A percentile compares a stretch with the other conserved stretches of the same genome.
Evolutionary conservation across 2,329 filamentous ascomycete genomes (phyloP).

Genomic region (Diplodia scrobiculata): DNA sequence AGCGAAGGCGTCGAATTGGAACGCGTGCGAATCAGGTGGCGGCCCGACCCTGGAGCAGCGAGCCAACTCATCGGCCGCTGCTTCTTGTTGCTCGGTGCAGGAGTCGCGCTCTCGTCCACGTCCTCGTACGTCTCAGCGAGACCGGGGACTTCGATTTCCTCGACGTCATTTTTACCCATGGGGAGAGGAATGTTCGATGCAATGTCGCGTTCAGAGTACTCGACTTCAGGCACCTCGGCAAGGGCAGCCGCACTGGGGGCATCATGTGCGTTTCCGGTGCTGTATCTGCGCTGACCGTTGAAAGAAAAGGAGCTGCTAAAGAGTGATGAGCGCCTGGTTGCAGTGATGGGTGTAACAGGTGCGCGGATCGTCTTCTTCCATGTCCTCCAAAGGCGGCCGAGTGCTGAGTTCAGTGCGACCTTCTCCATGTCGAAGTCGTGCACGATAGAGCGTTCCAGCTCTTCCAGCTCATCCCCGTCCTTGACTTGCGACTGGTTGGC

Average conservation of each 20-base stretch:
- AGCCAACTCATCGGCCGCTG: slow-evolving; percentile 26
- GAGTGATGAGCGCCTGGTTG: slow-evolving; percentile 27
- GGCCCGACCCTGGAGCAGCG: slow-evolving; percentile 39
- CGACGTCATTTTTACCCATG: slow-evolving; percentile 65
- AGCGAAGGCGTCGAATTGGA: slow-evolving; percentile 15
- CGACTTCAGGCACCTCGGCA: slow-evolving; percentile 45
- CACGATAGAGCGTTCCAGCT: slow-evolving; percentile 70
- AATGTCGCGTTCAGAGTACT: slow-evolving; percentile 50
- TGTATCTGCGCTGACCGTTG: slow-evolving; percentile 17
- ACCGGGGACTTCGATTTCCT: slow-evolving; percentile 79
- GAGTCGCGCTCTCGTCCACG: slow-evolving; percentile 39
- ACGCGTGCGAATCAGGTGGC: slow-evolving; percentile 9
- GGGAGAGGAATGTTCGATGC: slow-evolving; percentile 70
- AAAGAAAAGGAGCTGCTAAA: background rate
- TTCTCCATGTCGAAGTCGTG: slow-evolving; percentile 92
- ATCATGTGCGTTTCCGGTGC: slow-evolving; percentile 26
- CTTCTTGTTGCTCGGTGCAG: background rate
- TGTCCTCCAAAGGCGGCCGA: slow-evolving; percentile 88
- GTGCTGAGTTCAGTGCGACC: slow-evolving; percentile 81
- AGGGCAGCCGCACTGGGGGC: slow-evolving; percentile 24
- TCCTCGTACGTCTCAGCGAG: slow-evolving; percentile 59
- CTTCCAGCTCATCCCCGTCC: slow-evolving; percentile 48
- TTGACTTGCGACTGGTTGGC: slow-evolving; percentile 30
- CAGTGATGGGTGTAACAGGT: slow-evolving; percentile 36
- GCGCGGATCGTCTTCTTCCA: slow-evolving; percentile 83